Base-by-base conservation (phyloP, 345 rosid genomes). In the Conringia planisiliqua region DNA sequence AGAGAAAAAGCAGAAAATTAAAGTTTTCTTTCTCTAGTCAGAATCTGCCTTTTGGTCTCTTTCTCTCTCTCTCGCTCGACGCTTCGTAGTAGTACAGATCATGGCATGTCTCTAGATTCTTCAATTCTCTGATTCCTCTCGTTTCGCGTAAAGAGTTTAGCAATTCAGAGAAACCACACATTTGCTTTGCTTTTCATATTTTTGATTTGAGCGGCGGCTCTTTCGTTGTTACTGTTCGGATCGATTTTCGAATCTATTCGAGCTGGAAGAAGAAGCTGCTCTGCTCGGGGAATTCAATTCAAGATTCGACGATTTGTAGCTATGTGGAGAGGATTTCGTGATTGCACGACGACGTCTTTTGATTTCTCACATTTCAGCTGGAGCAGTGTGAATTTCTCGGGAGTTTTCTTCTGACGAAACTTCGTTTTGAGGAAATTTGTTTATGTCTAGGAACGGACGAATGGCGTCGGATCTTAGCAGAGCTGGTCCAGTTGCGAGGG, bases 401-500 rank as follows among this genome's bases (percentile, higher is more conserved):
- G 78, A 48, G 68, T 67, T 74, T 71, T 78, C 70, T 74, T 76
- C 66, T 62, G 86, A 77, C 79, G 76, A 81, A 52, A 5, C 74
- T 81, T 71, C 66, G 77, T 22, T 22, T 54, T 46, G 27, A 33
- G 2, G 4, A 9, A 8, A 2, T 27, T 56, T 3, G 9, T 68
- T 72, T 70, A 85, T 85, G 83, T 87, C 85, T 69, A 73, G 87
- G 70, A 79, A 84, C 66, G 91, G 87, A 79, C 74, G 92, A 77
- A 89, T 95, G 96, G 85, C 96, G 29, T 86, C 90, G 82, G 98
- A 92, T 90, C 97, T 92, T 83, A 84, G 86, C 74, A 84, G 94
- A 79, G 82, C 85, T 2, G 99, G 86, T 36, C 82, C 90, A 16
- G 88, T 90, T 2, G 89, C 90, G 79, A 84, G 99, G 51, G 97